Evolutionary conservation across 352 stramenopile genomes (phyloP).

Genomic region (Phytophthora hybrid): DNA sequence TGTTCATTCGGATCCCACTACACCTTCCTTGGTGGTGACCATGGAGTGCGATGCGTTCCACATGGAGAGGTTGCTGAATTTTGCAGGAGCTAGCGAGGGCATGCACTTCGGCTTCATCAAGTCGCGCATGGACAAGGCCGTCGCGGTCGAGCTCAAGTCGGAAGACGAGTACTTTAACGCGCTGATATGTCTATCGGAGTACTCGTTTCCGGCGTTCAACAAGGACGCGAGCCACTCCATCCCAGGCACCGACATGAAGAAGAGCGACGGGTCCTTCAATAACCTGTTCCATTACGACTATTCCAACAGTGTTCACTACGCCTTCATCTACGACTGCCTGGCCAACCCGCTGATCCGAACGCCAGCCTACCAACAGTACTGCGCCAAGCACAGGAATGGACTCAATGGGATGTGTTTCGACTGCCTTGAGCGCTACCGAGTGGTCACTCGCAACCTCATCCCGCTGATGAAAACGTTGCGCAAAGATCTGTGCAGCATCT

Average conservation of each 20-base stretch:
- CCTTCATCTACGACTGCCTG: constrained; percentile 7
- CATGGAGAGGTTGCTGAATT: not conserved
- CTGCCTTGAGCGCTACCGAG: constrained; percentile 7
- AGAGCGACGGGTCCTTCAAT: constrained; percentile 8
- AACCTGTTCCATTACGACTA: constrained; percentile 19
- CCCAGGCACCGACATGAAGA: not conserved
- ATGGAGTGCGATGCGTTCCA: not conserved
- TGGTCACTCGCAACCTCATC: constrained; percentile 28
- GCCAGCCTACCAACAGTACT: constrained; percentile 6
- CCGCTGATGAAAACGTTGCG: constrained; percentile 25
- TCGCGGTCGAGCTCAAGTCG: constrained; percentile 3
- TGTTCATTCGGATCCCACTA: constrained; percentile 3
- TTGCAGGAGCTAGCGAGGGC: not conserved
- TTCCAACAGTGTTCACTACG: constrained; percentile 14
- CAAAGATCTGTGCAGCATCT: constrained; percentile 37
- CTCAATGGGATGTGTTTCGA: constrained; percentile 4
- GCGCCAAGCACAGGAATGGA: constrained; percentile 1
- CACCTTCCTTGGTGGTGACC: not conserved
- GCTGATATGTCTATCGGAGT: constrained; percentile 6
- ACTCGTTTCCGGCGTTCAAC: constrained; percentile 8
- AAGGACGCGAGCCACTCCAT: constrained; percentile 2
- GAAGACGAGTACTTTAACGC: constrained; percentile 12
- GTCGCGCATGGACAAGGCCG: not conserved
- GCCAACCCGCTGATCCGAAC: constrained; percentile 6
- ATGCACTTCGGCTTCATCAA: constrained; percentile 5